phyloP scores from a whole-genome alignment of 169 alveolate species.

The Plasmodium falciparum region DNA sequence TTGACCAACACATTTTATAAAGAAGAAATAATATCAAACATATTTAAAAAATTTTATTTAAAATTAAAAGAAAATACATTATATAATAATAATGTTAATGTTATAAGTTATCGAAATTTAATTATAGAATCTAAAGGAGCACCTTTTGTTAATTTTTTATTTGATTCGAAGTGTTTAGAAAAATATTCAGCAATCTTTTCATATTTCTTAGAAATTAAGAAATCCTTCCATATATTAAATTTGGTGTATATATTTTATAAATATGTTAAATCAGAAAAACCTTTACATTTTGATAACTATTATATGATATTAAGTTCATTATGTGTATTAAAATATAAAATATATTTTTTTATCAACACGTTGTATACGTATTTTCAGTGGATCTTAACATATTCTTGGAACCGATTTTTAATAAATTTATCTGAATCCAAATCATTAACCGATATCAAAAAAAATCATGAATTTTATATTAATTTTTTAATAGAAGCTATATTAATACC shows the following conservation, averaged over 20 bases:
- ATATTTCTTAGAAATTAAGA: conserved; percentile 66
- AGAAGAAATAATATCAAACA: conserved; percentile 43
- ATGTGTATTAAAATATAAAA: conserved; percentile 53
- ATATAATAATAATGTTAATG: conserved; percentile 61
- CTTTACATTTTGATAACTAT: conserved; percentile 5
- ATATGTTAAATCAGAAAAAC: conserved; percentile 42
- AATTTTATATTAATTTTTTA: conserved; percentile 56
- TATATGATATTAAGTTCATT: conserved; percentile 33
- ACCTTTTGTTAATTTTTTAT: conserved; percentile 46
- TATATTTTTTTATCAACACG: conserved; percentile 60
- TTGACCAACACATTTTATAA: conserved; percentile 35
- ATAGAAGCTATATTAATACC: conserved; percentile 67
- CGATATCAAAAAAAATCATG: conserved; percentile 65
- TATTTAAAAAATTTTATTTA: conserved; percentile 59
- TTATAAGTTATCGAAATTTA: conserved; percentile 64
- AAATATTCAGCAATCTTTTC: conserved; percentile 76
- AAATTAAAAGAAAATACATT: conserved; percentile 64
- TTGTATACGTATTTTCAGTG: conserved; percentile 70
- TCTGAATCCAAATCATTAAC: conserved; percentile 50
- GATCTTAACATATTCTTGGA: conserved; percentile 69
- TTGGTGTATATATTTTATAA: conserved; percentile 77
- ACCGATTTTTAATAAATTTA: conserved; percentile 23
- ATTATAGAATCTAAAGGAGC: conserved; percentile 61
- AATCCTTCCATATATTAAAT: conserved; percentile 71
- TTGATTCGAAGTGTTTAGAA: conserved; percentile 64